phyloP scores from a whole-genome alignment of 805 yeast species.

The Candida ipomoeae region DNA sequence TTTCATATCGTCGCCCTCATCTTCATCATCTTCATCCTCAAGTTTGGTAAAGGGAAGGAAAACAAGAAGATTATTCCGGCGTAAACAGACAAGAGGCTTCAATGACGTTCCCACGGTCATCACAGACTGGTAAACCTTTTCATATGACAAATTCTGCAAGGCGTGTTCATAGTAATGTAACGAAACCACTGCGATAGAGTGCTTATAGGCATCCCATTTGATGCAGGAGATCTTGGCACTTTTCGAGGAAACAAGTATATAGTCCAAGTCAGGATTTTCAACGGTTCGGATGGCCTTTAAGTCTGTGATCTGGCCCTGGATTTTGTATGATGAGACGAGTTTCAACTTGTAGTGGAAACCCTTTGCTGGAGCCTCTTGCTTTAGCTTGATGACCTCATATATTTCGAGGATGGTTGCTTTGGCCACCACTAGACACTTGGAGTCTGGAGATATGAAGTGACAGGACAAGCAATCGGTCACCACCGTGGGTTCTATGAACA shows the following conservation, averaged over 20 bases:
- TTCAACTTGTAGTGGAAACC: slow-evolving; percentile 24
- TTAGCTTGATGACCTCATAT: slow-evolving; percentile 39
- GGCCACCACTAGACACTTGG: slow-evolving; percentile 60
- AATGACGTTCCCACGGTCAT: slow-evolving; percentile 59
- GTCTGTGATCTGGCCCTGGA: slow-evolving; percentile 67
- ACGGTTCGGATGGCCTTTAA: slow-evolving; percentile 47
- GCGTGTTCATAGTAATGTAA: slow-evolving; percentile 82
- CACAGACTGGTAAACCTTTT: slow-evolving; percentile 37
- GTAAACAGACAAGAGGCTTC: slow-evolving; percentile 50
- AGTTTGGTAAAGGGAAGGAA: slow-evolving; percentile 58
- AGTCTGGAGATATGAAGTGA: slow-evolving; percentile 41
- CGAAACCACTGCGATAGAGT: slow-evolving; percentile 64
- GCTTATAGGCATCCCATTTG: slow-evolving; percentile 57
- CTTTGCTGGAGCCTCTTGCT: slow-evolving; percentile 14
- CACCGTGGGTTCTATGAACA: slow-evolving; percentile 70
- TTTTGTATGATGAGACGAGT: slow-evolving; percentile 56
- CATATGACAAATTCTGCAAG: slow-evolving; percentile 48
- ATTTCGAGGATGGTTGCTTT: slow-evolving; percentile 68
- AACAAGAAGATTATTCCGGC: slow-evolving; percentile 65
- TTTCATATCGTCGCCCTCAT: slow-evolving; percentile 32
- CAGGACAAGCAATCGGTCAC: slow-evolving; percentile 59
- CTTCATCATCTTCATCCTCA: slow-evolving; percentile 37
- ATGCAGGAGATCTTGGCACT: slow-evolving; percentile 75
- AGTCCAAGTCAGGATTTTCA: slow-evolving; percentile 50
- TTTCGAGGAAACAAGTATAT: slow-evolving; percentile 61